phyloP scores from a whole-genome alignment of 2,329 filamentous ascomycete species.

The Diaporthe batatas region DNA sequence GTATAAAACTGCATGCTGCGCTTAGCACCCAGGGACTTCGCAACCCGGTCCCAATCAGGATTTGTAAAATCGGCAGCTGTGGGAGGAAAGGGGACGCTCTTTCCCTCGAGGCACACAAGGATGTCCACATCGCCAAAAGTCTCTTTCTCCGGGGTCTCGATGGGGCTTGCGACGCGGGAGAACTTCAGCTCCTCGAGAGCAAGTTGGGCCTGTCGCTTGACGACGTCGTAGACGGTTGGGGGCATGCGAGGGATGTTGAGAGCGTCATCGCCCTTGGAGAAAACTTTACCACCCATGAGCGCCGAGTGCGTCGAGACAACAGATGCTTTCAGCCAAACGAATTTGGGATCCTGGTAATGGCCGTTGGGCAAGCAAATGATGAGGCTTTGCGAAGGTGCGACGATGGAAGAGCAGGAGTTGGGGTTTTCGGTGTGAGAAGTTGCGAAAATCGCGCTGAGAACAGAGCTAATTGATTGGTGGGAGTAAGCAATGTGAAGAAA shows the following conservation, averaged over 20 bases:
- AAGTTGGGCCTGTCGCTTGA: slow-evolving; percentile 61
- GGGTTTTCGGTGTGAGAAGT: neutral
- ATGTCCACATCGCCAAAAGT: slow-evolving; percentile 83
- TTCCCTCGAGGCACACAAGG: slow-evolving; percentile 60
- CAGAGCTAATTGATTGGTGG: too few relatives aligned
- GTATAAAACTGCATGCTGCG: slow-evolving; percentile 42
- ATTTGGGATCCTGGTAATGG: too few relatives aligned
- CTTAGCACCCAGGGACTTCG: slow-evolving; percentile 60
- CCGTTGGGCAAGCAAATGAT: neutral
- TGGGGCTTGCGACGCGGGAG: slow-evolving; percentile 67
- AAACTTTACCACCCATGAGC: slow-evolving; percentile 76
- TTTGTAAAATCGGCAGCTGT: neutral
- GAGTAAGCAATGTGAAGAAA: neutral
- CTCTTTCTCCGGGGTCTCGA: slow-evolving; percentile 77
- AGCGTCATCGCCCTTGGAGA: slow-evolving; percentile 59
- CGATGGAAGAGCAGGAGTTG: neutral
- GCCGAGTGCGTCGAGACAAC: neutral
- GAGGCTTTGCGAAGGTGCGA: neutral
- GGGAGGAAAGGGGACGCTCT: neutral
- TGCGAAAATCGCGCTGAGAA: neutral
- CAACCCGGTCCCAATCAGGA: slow-evolving; percentile 51
- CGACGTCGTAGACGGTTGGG: slow-evolving; percentile 65
- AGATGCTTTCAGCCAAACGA: neutral
- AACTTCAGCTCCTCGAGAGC: slow-evolving; percentile 65
- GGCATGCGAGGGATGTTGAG: slow-evolving; percentile 77